Evolutionary conservation across 305 asterid species (phyloP).

Genomic region (Coffea humblotiana): DNA sequence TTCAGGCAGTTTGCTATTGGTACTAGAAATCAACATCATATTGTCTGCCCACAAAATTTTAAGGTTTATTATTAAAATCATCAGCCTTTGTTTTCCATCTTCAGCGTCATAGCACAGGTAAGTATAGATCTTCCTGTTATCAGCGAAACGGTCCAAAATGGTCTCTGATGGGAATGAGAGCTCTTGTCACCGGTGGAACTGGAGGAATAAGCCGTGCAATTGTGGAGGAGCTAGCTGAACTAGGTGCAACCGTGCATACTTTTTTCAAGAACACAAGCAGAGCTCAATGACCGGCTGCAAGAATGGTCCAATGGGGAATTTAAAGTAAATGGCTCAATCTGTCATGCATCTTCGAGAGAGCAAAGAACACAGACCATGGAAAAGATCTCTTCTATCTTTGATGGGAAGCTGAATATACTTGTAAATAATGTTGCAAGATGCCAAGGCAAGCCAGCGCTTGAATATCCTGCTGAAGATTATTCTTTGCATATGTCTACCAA

Average conservation of each 20-base stretch:
- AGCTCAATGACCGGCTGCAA: background rate
- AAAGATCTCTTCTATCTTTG: background rate
- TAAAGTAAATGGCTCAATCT: slow-evolving; percentile 9
- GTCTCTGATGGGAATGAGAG: slow-evolving; percentile 12
- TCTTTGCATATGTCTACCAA: slow-evolving; percentile 21
- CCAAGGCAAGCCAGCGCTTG: slow-evolving; percentile 3
- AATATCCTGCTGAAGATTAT: slow-evolving; percentile 15
- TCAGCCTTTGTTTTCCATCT: too few relatives aligned
- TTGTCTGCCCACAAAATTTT: too few relatives aligned
- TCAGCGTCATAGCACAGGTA: too few relatives aligned
- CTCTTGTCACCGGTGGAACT: slow-evolving; percentile 23
- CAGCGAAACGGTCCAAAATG: background rate
- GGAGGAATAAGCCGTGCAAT: slow-evolving; percentile 22
- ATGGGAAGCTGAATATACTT: slow-evolving; percentile 6
- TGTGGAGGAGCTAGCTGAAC: slow-evolving; percentile 17
- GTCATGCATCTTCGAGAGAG: slow-evolving; percentile 16
- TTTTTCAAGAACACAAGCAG: slow-evolving; percentile 18
- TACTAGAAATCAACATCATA: too few relatives aligned
- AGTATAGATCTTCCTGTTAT: too few relatives aligned
- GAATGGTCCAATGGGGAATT: slow-evolving; percentile 10
- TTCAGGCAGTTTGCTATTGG: too few relatives aligned
- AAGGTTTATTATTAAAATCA: too few relatives aligned
- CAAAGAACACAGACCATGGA: background rate
- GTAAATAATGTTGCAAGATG: slow-evolving; percentile 25
- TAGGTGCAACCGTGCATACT: slow-evolving; percentile 7